Evolutionary conservation across 1,284 basidiomycete species (phyloP).

Genomic region (Rhizopogon parksii): DNA sequence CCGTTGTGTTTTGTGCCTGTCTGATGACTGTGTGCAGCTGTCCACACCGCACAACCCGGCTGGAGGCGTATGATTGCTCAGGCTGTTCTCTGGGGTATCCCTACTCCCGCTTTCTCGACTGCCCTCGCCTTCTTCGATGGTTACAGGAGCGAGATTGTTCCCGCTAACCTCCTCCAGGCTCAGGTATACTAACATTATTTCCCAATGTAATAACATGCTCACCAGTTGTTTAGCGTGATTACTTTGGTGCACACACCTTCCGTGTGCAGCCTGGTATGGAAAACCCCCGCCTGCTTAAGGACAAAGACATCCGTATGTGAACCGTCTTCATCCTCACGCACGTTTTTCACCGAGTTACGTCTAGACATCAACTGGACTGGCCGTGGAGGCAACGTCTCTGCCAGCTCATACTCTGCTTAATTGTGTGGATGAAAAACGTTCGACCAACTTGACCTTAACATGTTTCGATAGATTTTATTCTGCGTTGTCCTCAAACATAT

Average conservation of each 20-base stretch:
- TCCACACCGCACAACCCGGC: conserved; percentile 93
- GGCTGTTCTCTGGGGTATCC: conserved; percentile 96
- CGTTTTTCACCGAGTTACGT: conserved; percentile 6
- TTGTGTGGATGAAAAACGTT: conserved; percentile 1
- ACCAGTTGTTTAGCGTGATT: conserved; percentile 59
- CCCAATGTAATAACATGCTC: conserved; percentile 23
- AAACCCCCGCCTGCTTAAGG: conserved; percentile 72
- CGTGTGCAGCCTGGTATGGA: conserved; percentile 84
- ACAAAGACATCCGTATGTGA: conserved; percentile 79
- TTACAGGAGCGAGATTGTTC: conserved; percentile 86
- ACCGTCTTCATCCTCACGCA: conserved; percentile 3
- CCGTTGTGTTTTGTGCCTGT: conserved; percentile 3
- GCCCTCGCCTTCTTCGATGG: conserved; percentile 99
- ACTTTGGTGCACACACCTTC: conserved; percentile 95
- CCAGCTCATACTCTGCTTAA: conserved; percentile 88
- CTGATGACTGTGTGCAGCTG: conserved; percentile 40
- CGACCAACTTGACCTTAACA: not conserved
- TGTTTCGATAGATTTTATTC: conserved; percentile 16
- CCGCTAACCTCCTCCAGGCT: conserved; percentile 92
- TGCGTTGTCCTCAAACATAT: not conserved
- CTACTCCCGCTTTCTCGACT: conserved; percentile 93
- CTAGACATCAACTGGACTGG: conserved; percentile 89
- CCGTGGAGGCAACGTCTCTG: conserved; percentile 89
- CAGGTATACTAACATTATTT: conserved; percentile 45
- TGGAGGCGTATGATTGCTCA: conserved; percentile 98